Base-by-base conservation (phyloP, 2,329 filamentous ascomycete species). In the Verticillium albo-atrum region DNA sequence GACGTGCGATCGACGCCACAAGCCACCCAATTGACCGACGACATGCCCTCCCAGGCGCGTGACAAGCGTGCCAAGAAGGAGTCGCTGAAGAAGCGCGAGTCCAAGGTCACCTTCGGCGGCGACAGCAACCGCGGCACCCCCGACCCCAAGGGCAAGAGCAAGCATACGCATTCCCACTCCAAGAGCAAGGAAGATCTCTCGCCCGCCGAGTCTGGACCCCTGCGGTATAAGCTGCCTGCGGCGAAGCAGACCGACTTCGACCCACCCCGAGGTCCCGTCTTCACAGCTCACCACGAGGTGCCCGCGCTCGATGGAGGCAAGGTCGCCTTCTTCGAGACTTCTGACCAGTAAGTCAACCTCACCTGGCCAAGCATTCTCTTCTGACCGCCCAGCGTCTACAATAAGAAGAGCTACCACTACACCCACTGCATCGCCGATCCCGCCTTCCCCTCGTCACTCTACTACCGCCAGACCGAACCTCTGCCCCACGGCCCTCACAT, bases 401-500 rank as follows among this genome's bases (percentile, higher is more conserved):
- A 88, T 64, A 87, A 88, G 67, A 87, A 86, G 68, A 85, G 89
- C 58, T 98, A 94, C 72, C 89, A 92, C 61, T 98, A 98, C 72
- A 90, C 88, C 32, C 90, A 93, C 67, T 96, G 91, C 71, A 93
- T 97, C 65, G 92, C 92, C 65, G 93, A 97, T 66, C 92, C 92
- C 1, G 81, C 84, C 23, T 97, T 97, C 69, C 88, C 91, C 6
- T 91, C 92, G 63, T 92, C 88, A 64, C 85, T 96, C 68, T 95
- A 90, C 78, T 97, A 96, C 75, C 89, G 93, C 62, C 89, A 92
- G 66, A 95, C 92, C 51, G 95, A 98, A 70, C 86, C 91, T 6
- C 87, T 87, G 61, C 95, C 96, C 0, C 93, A 91, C 68, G 86
- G 88, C 32, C 84, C 95, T 4, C 89, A 92, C 59, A 88, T 99